Percentiles rank a stretch among this genome's conserved stretches.
phyloP scores from a whole-genome alignment of 441 rosid genomes.

The Bruguiera hainesii region DNA sequence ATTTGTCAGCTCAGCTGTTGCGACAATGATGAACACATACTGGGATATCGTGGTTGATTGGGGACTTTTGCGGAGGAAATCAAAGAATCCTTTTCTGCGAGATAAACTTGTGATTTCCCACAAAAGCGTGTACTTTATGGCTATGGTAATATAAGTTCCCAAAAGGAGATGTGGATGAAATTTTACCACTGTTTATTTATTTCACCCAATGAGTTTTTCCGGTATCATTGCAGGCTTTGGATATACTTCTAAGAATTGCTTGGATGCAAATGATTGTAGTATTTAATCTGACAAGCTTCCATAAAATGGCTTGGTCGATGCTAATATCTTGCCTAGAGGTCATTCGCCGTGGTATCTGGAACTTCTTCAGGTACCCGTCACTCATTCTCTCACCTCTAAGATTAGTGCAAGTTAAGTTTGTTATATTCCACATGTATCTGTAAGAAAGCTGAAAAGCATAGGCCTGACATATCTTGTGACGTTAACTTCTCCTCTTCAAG shows the following conservation, averaged over 20 bases:
- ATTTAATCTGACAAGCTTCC: conserved; percentile 40
- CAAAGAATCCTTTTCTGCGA: conserved; percentile 53
- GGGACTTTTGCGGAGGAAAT: conserved; percentile 66
- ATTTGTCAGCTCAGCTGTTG: conserved; percentile 56
- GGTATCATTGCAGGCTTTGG: conserved; percentile 37
- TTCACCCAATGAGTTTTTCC: conserved; percentile 3
- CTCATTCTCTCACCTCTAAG: background rate
- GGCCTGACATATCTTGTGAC: no score
- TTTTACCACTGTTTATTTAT: background rate
- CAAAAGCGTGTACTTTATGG: conserved; percentile 55
- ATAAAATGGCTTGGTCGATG: conserved; percentile 39
- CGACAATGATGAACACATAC: conserved; percentile 44
- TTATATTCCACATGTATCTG: no score
- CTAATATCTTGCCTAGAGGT: conserved; percentile 53
- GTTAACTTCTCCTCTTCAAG: no score
- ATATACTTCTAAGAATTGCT: conserved; percentile 48
- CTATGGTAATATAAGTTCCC: conserved; percentile 45
- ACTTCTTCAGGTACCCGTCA: conserved; percentile 55
- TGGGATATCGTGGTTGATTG: conserved; percentile 73
- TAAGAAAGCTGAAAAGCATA: no score
- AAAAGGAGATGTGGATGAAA: background rate
- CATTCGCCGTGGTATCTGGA: conserved; percentile 65
- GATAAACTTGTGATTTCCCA: conserved; percentile 59
- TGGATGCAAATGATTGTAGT: conserved; percentile 64
- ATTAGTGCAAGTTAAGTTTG: background rate